These are phyloP conservation scores for Juncus inflexus DNA, from an alignment of 176 grass and related monocot species.

Conservation along the genomic window DNA sequence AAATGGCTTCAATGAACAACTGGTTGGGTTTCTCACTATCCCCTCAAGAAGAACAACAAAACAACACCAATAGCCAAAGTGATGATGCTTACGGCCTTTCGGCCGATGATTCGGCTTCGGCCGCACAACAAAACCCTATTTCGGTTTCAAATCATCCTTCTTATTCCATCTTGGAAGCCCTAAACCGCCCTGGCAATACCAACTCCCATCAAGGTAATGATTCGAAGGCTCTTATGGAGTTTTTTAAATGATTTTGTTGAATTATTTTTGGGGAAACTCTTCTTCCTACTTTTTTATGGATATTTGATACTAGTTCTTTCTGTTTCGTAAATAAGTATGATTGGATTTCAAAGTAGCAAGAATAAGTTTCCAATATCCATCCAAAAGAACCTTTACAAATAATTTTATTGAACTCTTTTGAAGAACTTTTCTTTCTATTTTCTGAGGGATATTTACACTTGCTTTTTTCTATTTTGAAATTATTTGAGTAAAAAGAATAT, in stretches of 20 bases:
- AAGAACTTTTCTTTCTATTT: too few species aligned
- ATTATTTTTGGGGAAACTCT: background rate
- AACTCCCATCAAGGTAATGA: constrained; percentile 17
- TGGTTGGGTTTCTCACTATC: constrained; percentile 58
- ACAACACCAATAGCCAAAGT: constrained; percentile 5
- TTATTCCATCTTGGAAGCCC: constrained; percentile 30
- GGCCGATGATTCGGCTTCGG: constrained; percentile 24
- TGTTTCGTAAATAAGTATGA: too few species aligned
- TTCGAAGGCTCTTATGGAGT: background rate
- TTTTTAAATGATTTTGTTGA: background rate
- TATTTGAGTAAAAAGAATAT: too few species aligned
- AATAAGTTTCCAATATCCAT: too few species aligned
- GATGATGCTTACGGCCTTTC: constrained; percentile 1
- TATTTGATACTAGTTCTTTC: too few species aligned
- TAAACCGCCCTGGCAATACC: constrained; percentile 19
- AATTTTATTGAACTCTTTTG: too few species aligned
- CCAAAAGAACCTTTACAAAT: too few species aligned
- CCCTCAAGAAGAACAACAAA: constrained; percentile 35
- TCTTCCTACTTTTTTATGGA: too few species aligned
- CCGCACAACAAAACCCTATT: constrained; percentile 16
- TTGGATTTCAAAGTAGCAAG: too few species aligned
- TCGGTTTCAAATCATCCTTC: constrained; percentile 28
- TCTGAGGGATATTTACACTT: too few species aligned
- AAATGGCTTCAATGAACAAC: constrained; percentile 56
- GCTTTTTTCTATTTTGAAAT: too few species aligned